Base-by-base conservation (phyloP, 108 stramenopile species). In the Asterionellopsis glacialis region DNA sequence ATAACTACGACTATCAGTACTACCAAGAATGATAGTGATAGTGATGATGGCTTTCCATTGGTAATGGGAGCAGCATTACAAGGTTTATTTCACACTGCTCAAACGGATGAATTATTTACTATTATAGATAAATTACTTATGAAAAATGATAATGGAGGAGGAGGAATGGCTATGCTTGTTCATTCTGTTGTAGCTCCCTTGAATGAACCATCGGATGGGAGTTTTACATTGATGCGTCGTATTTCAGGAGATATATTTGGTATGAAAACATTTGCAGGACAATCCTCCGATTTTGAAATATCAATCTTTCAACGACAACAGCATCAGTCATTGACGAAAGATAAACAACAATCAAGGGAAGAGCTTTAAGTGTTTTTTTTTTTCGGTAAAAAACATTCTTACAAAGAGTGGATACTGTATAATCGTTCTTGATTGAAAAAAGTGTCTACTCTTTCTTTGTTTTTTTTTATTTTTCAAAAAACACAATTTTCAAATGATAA, bases 11-110 rank as follows among this genome's bases (percentile, higher is more conserved):
- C 33, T 7, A 33, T 2, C 7, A 33, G 7, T 33, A 33, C 33
- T 33, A 33, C 33, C 33, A 33, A 33, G 7, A 33, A 33, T 50
- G 44, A 26, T 23, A n/a, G 18, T 19, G 55, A 27, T n/a, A n/a
- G 26, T 41, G 55, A 42, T 25, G 67, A 45, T 26, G 77, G 77
- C 27, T 83, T 80, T 63, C 45, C 73, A 16, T 11, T 83, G 1
- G 59, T 83, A 25, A 52, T 80, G 47, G 82, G 82, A 59, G 70
- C 79, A 39, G 77, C 79, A 15, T 57, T 83, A 38, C 79, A 77
- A 58, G 67, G 53, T 33, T 63, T 83, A 19, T 83, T 80, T 51
- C 65, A 72, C 54, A 70, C 33, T 7, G 7, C 33, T 7, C 33
- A 66, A 57, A 71, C 82, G 0, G 38, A 61, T 27, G 15, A 70